Base-by-base conservation (phyloP, 148 eudicot species). In the Rhododendron simsii region DNA sequence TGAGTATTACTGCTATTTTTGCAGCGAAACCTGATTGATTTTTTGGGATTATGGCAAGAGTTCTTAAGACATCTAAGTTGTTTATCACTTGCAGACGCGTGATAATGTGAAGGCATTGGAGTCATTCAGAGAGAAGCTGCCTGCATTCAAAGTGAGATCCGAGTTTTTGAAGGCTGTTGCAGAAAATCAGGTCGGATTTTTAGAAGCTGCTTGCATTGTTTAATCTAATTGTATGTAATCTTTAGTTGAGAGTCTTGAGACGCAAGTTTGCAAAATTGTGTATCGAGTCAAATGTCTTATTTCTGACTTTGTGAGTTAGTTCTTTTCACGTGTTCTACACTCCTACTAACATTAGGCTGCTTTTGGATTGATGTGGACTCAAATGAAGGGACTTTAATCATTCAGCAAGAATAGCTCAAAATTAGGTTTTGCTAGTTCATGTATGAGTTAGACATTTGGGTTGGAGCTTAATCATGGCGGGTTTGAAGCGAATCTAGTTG, bases 111-210 rank as follows among this genome's bases (percentile, higher is more conserved):
- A 89, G 90, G 93, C 90, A 82, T 93, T 97, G 98, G 87, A 86
- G 61, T 88, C 89, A 53, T 97, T 96, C 88, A 91, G 98, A 88
- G 98, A 93, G 77, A 97, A 94, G 91, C 96, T 95, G 83, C 98
- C 98, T 81, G 99, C 99, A 28, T 92, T 86, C 84, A 93, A 94
- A 73, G 90, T 95, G 85, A 94, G 93, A 88, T 90, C 92, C 53
- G 95, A 94, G 85, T 95, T 97, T 90, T 85, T 97, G 85, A 91
- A 94, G 88, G 95, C 98, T 87, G 98, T 97, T 90, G 93, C 98
- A 78, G 75, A 88, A 69, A 93, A 94, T 92, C 98, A 95, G 98
- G 98, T 93, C 30, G 37, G 14, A 59, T 63, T 67, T 82, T 67
- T 67, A 41, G 13, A 35, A 33, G n/a, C 48, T 75, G 65, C 76